Conservation (phyloP, 371 early-diverging fungal species). For the Gilbertella persicaria region DNA sequence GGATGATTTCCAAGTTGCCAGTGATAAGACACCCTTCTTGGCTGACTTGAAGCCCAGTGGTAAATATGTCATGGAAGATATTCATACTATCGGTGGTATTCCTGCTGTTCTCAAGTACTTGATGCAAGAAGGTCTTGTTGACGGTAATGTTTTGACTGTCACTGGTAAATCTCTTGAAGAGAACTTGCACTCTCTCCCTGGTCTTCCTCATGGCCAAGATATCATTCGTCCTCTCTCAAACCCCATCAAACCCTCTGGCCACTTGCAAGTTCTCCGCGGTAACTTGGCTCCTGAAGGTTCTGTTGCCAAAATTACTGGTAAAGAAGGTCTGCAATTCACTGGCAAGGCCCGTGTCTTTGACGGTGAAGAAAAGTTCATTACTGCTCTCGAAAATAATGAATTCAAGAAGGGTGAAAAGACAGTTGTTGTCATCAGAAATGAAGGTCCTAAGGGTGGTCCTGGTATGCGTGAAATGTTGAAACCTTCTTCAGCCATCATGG, state of each 20-base stretch:
- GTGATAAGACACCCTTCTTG: constrained; percentile 89
- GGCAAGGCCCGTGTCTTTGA: constrained; percentile 92
- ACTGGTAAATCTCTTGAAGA: constrained; percentile 87
- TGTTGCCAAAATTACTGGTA: constrained; percentile 98
- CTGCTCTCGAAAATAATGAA: constrained; percentile 74
- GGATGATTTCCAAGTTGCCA: constrained; percentile 91
- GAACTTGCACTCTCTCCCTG: constrained; percentile 72
- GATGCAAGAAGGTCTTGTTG: constrained; percentile 66
- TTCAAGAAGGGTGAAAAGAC: constrained; percentile 75
- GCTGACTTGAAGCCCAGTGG: constrained; percentile 96
- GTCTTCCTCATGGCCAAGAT: constrained; percentile 76
- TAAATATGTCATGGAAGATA: constrained; percentile 88
- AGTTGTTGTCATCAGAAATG: constrained; percentile 82
- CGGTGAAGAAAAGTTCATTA: constrained; percentile 87
- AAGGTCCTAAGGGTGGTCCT: constrained; percentile 91
- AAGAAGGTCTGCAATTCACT: constrained; percentile 88
- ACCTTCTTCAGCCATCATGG: constrained; percentile 96
- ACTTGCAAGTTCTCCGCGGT: constrained; percentile 91
- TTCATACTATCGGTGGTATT: constrained; percentile 80
- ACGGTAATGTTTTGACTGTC: constrained; percentile 83
- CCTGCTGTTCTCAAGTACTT: constrained; percentile 89
- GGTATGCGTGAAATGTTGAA: constrained; percentile 92
- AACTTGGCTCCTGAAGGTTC: constrained; percentile 92
- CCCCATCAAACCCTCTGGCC: constrained; percentile 93
- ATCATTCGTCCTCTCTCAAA: constrained; percentile 82